phyloP scores from a whole-genome alignment of 2,329 filamentous ascomycete genomes.

The Fonsecaea erecta region DNA sequence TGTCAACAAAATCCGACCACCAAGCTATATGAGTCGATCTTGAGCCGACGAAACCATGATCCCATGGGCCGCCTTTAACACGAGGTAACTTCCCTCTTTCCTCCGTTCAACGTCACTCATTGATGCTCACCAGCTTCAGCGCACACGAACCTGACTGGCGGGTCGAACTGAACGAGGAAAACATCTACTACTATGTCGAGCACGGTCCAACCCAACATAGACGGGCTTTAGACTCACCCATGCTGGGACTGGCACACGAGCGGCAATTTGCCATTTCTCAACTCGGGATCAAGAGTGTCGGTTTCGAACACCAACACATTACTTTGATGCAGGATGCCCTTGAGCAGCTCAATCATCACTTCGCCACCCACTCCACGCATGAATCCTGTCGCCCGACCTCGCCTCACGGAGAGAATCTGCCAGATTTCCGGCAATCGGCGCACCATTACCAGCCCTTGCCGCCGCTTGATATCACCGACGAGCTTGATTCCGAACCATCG shows the following conservation, averaged over 20 bases:
- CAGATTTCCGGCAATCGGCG: slow-evolving; percentile 5
- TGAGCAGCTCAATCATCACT: not conserved
- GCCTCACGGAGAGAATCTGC: slow-evolving; percentile 16
- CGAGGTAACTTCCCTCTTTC: slow-evolving; percentile 12
- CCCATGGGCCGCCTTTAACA: slow-evolving; percentile 27
- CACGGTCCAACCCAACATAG: slow-evolving; percentile 26
- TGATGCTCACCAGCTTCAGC: slow-evolving; percentile 9
- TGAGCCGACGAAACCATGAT: slow-evolving; percentile 24
- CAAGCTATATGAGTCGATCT: slow-evolving; percentile 7
- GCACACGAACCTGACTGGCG: slow-evolving; percentile 23
- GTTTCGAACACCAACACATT: slow-evolving; percentile 30
- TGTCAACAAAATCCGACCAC: not conserved
- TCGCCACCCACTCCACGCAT: slow-evolving; percentile 7
- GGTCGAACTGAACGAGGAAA: slow-evolving; percentile 30
- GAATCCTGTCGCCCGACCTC: slow-evolving; percentile 16
- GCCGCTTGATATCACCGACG: slow-evolving; percentile 3
- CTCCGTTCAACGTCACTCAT: not conserved
- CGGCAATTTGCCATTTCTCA: slow-evolving; percentile 34
- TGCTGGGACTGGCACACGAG: slow-evolving; percentile 34
- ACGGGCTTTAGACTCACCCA: slow-evolving; percentile 27
- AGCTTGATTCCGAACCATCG: not conserved
- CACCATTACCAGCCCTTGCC: not conserved
- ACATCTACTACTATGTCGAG: slow-evolving; percentile 24
- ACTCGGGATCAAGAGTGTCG: slow-evolving; percentile 18
- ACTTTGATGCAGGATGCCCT: slow-evolving; percentile 16